Percentiles rank a stretch among this genome's conserved stretches.
Conservation (phyloP, 257 asterid genomes). For the Nicotiana sylvestris region DNA sequence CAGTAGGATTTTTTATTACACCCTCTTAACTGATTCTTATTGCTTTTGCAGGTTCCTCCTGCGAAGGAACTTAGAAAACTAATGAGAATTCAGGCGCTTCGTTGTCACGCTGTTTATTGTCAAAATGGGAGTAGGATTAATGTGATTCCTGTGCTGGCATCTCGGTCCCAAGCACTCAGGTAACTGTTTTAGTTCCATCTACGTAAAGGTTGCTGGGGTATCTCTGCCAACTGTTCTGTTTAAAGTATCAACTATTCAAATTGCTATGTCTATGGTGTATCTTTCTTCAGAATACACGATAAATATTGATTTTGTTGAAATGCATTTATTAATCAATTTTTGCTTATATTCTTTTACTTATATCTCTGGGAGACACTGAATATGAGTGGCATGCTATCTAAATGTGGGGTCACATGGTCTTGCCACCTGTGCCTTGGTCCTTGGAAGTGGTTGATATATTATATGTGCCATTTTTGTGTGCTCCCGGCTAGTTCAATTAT, state of each 20-base stretch:
- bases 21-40: background rate
- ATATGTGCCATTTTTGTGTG: background rate
- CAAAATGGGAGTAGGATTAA: slow-evolving; percentile 85
- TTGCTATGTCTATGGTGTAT: background rate
- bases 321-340: background rate
- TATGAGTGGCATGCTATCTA: background rate
- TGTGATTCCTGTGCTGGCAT: slow-evolving; percentile 89
- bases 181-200: slow-evolving; percentile 14
- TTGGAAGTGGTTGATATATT: background rate
- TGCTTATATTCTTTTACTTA: background rate
- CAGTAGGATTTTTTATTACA: background rate
- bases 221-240: background rate
- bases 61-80: slow-evolving; percentile 71
- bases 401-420: background rate
- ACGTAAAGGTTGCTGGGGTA: background rate
- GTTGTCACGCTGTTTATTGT: slow-evolving; percentile 79
- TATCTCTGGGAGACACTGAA: background rate
- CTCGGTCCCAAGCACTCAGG: slow-evolving; percentile 99
- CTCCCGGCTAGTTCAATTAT: background rate
- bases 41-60: slow-evolving; percentile 63
- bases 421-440: background rate
- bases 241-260: background rate
- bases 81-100: slow-evolving; percentile 98
- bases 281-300: background rate
- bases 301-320: background rate